phyloP scores from a whole-genome alignment of 805 yeast genomes.

The Ogataea paradorogensis region DNA sequence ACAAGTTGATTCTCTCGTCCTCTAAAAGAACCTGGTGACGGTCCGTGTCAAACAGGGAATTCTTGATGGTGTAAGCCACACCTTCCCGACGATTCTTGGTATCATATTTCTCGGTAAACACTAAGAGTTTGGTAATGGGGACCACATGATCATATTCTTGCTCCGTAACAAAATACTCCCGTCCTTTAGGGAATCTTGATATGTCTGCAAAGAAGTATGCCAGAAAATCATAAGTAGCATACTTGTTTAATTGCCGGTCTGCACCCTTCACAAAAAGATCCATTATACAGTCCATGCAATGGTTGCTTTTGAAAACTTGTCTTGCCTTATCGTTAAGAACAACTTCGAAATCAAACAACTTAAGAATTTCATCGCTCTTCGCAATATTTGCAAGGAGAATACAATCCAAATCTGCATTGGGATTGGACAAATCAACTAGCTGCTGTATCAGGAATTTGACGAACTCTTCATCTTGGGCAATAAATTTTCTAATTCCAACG shows the following conservation, averaged over 20 bases:
- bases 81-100: constrained; percentile 83
- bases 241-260: constrained; percentile 65
- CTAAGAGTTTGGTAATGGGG: constrained; percentile 78
- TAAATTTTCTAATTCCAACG: constrained; percentile 53
- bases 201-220: constrained; percentile 88
- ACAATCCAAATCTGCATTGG: constrained; percentile 76
- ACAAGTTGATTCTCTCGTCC: constrained; percentile 63
- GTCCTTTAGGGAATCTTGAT: constrained; percentile 71
- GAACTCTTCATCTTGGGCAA: constrained; percentile 64
- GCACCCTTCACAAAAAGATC: constrained; percentile 86
- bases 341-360: constrained; percentile 42
- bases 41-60: constrained; percentile 76
- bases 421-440: constrained; percentile 53
- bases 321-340: constrained; percentile 37
- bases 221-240: constrained; percentile 77
- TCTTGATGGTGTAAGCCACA: constrained; percentile 88
- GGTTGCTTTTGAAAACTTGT: constrained; percentile 51
- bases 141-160: constrained; percentile 74
- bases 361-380: constrained; percentile 62
- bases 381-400: constrained; percentile 85
- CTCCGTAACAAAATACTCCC: constrained; percentile 69
- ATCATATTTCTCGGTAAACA: constrained; percentile 78
- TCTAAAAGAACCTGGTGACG: constrained; percentile 58
- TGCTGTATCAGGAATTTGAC: constrained; percentile 45
- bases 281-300: constrained; percentile 75